Evolutionary conservation across 192 early-diverging fungal species (phyloP), one percentile per base, ranked within the genome.

Genomic region (Geranomyces michiganensis): DNA sequence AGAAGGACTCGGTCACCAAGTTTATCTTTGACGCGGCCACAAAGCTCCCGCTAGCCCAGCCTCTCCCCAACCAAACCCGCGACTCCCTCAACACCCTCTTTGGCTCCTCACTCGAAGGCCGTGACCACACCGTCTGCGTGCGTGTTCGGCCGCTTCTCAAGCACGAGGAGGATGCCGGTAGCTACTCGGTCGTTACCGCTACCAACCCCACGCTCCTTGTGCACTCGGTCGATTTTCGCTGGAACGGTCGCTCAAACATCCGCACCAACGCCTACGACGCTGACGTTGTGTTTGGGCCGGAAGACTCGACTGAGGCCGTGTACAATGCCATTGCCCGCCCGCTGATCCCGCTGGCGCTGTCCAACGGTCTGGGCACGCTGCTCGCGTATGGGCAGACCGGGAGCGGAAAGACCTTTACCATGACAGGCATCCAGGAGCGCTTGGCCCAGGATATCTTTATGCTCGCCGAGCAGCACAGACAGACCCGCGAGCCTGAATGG

Each of bases 331-430:
- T 76, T 15, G 69, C 59, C 8, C 4, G 55, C 31, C 53, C 41
- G 14, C 51, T 82, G 48, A 73, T 82, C 29, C 53, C 61, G 4
- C 56, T 78, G 19, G 78, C 69, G 26, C 75, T 82, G 14, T 75
- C 71, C 1, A 77, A 77, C 27, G 79, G 78, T 31, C 24, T 82
- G 27, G 75, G 71, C 24, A 69, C 76, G 31, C 26, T 83, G 13
- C 72, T 87, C 48, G 81, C 81, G 13, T 82, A 81, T 72, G 85
- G 85, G 3, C 84, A 87, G 72, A 87, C 85, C 6, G 84, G 82
- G 29, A 68, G 64, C 47, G 85, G 84, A 46, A 85, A 87, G 77
- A 87, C 84, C 7, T 71, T 55, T 62, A 87, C 84, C 1, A 78
- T 87, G 74, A 79, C 75, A 29, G 67, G 65, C 74, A 67, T 83